Evolutionary conservation across 768 basidiomycete species (phyloP).

Genomic region (Lactarius pseudohatsudake): DNA sequence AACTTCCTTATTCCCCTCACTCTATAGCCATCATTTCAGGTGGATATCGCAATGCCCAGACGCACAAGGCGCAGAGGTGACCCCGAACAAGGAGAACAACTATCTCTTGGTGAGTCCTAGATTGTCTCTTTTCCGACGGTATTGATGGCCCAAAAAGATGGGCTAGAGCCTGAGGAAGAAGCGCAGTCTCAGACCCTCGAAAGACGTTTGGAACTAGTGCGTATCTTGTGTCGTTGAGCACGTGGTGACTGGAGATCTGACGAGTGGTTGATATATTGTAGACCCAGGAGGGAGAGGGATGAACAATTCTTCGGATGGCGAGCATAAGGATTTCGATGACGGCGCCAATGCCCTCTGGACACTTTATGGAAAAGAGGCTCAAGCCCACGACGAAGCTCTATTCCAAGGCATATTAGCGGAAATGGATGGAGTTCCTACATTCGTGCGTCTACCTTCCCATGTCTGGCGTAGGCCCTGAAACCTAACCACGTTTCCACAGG

Average conservation of each 20-base stretch:
- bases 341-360: conserved; percentile 9
- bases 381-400: background rate
- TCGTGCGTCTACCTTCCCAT: background rate
- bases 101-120: too few relatives aligned
- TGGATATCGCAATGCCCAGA: too few relatives aligned
- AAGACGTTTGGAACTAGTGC: background rate
- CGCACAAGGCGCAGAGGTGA: too few relatives aligned
- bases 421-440: background rate
- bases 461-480: background rate
- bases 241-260: too few relatives aligned
- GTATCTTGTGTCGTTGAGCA: background rate
- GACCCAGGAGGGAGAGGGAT: background rate
- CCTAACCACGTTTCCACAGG: conserved; percentile 30
- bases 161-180: too few relatives aligned
- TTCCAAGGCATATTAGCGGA: background rate
- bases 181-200: too few relatives aligned
- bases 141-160: too few relatives aligned
- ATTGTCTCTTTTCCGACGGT: too few relatives aligned
- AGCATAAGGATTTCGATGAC: conserved; percentile 5
- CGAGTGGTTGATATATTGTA: background rate
- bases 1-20: too few relatives aligned
- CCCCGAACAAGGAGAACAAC: too few relatives aligned
- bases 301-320: background rate
- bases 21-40: too few relatives aligned
- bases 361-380: background rate